These are phyloP conservation scores for Monosporozyma yasuniensis DNA, from an alignment of 805 yeast genomes.

Conservation along the genomic window DNA sequence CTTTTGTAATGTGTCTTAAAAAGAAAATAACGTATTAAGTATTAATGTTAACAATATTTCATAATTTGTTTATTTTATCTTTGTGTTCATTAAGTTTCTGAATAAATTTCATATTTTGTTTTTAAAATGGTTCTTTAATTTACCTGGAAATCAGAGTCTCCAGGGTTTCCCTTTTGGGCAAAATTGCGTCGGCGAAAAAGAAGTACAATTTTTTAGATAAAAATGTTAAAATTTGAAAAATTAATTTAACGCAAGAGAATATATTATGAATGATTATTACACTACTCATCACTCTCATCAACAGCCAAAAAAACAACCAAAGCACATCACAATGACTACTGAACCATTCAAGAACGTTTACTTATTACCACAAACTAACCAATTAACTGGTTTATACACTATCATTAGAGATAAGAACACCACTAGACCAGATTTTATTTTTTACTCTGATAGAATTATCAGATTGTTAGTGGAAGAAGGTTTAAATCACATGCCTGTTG, in stretches of 20 bases:
- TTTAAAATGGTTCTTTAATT: too few species aligned
- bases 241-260: background rate
- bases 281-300: background rate
- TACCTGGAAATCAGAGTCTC: too few species aligned
- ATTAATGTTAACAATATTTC: too few species aligned
- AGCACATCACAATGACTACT: slow-evolving; percentile 18
- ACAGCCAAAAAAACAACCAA: background rate
- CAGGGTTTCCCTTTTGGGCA: too few species aligned
- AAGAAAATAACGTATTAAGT: too few species aligned
- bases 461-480: slow-evolving; percentile 95
- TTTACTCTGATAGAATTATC: slow-evolving; percentile 91
- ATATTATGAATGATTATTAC: background rate
- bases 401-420: slow-evolving; percentile 81
- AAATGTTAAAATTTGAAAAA: background rate
- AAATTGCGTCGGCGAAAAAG: background rate
- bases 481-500: slow-evolving; percentile 84
- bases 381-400: slow-evolving; percentile 76
- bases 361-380: slow-evolving; percentile 80
- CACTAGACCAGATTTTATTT: slow-evolving; percentile 83
- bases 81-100: too few species aligned
- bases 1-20: too few species aligned
- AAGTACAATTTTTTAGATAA: background rate
- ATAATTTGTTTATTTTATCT: too few species aligned
- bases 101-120: too few species aligned
- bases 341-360: slow-evolving; percentile 43